Percentiles rank a stretch among this genome's conserved stretches.
Evolutionary conservation across 495 filamentous ascomycete genomes (phyloP).

Genomic region (Podospora bellae-mahoneyi): DNA sequence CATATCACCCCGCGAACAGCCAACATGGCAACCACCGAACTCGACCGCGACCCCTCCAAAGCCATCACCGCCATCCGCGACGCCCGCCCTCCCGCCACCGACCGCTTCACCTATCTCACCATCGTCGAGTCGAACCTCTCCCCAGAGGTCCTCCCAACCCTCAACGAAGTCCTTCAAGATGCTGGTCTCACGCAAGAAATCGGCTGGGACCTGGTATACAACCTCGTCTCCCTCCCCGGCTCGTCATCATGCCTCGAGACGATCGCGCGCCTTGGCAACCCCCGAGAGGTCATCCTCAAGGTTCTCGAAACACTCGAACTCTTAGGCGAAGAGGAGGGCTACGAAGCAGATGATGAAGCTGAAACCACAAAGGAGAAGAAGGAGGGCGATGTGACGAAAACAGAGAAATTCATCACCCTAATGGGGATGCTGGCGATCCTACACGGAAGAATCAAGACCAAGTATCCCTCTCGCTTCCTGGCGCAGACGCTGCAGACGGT

Average conservation of each 20-base stretch:
- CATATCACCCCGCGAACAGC: neutral
- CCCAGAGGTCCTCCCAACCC: slow-evolving; percentile 66
- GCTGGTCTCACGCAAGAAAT: slow-evolving; percentile 80
- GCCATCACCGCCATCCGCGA: slow-evolving; percentile 44
- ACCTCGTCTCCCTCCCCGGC: slow-evolving; percentile 73
- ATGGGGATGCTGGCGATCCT: slow-evolving; percentile 79
- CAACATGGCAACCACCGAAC: neutral
- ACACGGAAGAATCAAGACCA: slow-evolving; percentile 83
- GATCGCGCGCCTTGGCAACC: slow-evolving; percentile 79
- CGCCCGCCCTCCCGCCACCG: slow-evolving; percentile 63
- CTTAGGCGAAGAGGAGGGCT: slow-evolving; percentile 40
- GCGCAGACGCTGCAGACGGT: slow-evolving; percentile 82
- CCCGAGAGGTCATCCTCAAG: slow-evolving; percentile 88
- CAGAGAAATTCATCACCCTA: slow-evolving; percentile 67
- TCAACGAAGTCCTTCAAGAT: slow-evolving; percentile 81
- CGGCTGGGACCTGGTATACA: slow-evolving; percentile 91
- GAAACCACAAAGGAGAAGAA: slow-evolving; percentile 14
- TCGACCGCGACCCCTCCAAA: slow-evolving; percentile 22
- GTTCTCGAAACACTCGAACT: slow-evolving; percentile 67
- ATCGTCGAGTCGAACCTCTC: slow-evolving; percentile 82
- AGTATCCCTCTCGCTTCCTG: slow-evolving; percentile 87
- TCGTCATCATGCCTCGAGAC: slow-evolving; percentile 72
- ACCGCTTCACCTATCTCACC: slow-evolving; percentile 85
- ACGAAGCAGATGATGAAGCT: slow-evolving; percentile 29
- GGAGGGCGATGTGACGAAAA: slow-evolving; percentile 23